These are phyloP conservation scores for Cerioporus squamosus DNA, from an alignment of 1,284 basidiomycete genomes.

Conservation along the genomic window DNA sequence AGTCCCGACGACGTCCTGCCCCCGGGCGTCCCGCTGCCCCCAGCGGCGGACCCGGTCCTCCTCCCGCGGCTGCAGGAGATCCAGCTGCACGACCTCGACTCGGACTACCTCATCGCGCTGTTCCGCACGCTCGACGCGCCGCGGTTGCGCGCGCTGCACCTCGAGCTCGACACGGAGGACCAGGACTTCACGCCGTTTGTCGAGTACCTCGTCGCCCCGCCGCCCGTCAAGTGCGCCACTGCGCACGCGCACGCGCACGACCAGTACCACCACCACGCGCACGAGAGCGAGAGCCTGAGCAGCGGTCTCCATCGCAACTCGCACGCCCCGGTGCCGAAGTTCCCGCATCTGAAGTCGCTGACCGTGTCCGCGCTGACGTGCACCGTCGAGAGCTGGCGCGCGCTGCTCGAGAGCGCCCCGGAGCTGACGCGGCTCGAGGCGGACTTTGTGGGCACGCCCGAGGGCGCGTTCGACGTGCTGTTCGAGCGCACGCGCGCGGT, in stretches of 20 bases:
- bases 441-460: slow-evolving; percentile 45
- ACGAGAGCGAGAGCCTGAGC: not conserved
- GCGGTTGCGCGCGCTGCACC: slow-evolving; percentile 44
- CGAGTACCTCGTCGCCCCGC: slow-evolving; percentile 39
- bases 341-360: slow-evolving; percentile 46
- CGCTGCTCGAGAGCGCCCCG: slow-evolving; percentile 41
- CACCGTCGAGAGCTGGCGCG: slow-evolving; percentile 39
- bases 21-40: slow-evolving; percentile 36
- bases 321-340: slow-evolving; percentile 20
- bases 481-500: slow-evolving; percentile 12
- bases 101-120: slow-evolving; percentile 49
- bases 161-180: slow-evolving; percentile 50
- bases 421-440: slow-evolving; percentile 48
- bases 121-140: slow-evolving; percentile 51
- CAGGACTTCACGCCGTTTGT: slow-evolving; percentile 55
- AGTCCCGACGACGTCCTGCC: slow-evolving; percentile 5
- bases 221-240: slow-evolving; percentile 5
- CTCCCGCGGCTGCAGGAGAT: slow-evolving; percentile 49
- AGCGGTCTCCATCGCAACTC: not conserved
- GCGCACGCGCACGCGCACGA: slow-evolving; percentile 3
- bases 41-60: slow-evolving; percentile 31
- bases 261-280: not conserved
- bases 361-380: slow-evolving; percentile 52
- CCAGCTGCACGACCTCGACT: slow-evolving; percentile 56
- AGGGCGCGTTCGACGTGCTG: slow-evolving; percentile 43